phyloP scores from a whole-genome alignment of 1,284 basidiomycete species.

The Dichomitus squalens region DNA sequence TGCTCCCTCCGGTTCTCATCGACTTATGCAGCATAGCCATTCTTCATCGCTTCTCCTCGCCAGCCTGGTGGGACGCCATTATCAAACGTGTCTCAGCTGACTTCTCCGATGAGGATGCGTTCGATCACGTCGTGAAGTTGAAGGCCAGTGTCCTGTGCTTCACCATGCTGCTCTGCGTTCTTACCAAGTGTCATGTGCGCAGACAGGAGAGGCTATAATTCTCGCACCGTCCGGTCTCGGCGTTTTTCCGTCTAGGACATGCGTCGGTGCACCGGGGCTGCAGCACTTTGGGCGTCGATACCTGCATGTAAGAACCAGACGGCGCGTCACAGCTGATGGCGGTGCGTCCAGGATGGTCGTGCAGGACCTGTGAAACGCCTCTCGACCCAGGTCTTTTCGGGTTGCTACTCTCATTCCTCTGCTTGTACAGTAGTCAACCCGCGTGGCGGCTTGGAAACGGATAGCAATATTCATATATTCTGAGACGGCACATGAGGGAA shows the following conservation, averaged over 20 bases:
- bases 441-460: too few relatives aligned
- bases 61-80: constrained; percentile 72
- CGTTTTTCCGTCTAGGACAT: constrained; percentile 21
- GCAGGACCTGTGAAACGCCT: background rate
- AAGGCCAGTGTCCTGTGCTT: constrained; percentile 43
- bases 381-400: too few relatives aligned
- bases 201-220: constrained; percentile 70
- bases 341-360: constrained; percentile 47
- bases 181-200: background rate
- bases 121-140: constrained; percentile 65
- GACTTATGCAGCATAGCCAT: constrained; percentile 69
- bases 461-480: too few relatives aligned
- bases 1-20: constrained; percentile 66
- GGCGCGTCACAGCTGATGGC: constrained; percentile 62
- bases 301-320: constrained; percentile 58
- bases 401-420: too few relatives aligned
- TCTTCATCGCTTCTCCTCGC: constrained; percentile 73
- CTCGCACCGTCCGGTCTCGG: constrained; percentile 63
- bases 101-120: constrained; percentile 56
- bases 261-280: constrained; percentile 2
- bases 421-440: too few relatives aligned
- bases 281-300: constrained; percentile 54
- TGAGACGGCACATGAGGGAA: too few relatives aligned
- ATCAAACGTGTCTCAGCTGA: constrained; percentile 67
- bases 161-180: background rate